These are phyloP conservation scores for Vigna hirtella DNA, from an alignment of 306 rosid genomes.

Conservation along the genomic window DNA sequence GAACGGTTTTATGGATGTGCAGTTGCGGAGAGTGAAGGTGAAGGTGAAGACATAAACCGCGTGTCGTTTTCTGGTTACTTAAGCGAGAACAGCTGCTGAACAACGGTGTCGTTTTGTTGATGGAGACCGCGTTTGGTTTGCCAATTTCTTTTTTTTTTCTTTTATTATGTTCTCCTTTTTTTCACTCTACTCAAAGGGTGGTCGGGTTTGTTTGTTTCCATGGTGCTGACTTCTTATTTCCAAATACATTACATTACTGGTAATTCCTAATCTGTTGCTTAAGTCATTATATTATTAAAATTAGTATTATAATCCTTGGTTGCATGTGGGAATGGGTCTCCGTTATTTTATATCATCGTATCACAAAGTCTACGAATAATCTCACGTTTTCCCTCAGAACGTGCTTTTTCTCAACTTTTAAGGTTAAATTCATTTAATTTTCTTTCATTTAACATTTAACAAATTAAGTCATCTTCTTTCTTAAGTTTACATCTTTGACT, in stretches of 20 bases:
- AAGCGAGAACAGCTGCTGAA: slow-evolving; percentile 17
- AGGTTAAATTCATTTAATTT: background rate
- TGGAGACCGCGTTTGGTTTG: slow-evolving; percentile 7
- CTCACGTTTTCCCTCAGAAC: background rate
- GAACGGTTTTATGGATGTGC: slow-evolving; percentile 22
- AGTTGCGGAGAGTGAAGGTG: slow-evolving; percentile 38
- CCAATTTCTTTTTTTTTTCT: background rate
- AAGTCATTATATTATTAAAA: slow-evolving; percentile 6
- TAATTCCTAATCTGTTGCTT: slow-evolving; percentile 5
- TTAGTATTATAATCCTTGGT: background rate
- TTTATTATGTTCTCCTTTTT: slow-evolving; percentile 18
- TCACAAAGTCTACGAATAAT: too few relatives aligned
- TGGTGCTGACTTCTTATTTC: slow-evolving; percentile 12
- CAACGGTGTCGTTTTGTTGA: slow-evolving; percentile 42
- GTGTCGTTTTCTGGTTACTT: slow-evolving; percentile 42
- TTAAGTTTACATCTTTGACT: background rate
- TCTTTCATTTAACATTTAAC: background rate
- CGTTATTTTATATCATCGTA: background rate
- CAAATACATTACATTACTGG: slow-evolving; percentile 19
- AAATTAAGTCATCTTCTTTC: background rate
- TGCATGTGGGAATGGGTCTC: background rate
- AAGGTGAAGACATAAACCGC: slow-evolving; percentile 38
- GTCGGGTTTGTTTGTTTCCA: slow-evolving; percentile 24
- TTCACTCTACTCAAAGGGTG: slow-evolving; percentile 45
- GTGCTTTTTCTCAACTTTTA: background rate